Evolutionary conservation across 2,329 filamentous ascomycete genomes (phyloP).

Genomic region (Neofusicoccum ribis): DNA sequence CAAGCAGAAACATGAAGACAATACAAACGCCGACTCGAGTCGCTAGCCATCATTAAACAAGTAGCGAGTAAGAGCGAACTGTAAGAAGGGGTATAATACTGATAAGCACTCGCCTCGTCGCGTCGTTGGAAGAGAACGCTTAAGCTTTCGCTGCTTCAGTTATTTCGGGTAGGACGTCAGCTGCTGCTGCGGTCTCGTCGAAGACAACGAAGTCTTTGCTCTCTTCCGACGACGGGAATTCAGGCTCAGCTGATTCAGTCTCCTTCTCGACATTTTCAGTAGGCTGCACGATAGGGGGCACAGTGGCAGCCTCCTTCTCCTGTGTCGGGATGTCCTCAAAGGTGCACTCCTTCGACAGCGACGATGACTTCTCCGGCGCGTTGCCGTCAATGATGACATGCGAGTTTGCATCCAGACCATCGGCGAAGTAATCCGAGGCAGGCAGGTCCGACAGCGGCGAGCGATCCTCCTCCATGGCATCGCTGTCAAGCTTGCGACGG

Average conservation of each 20-base stretch:
- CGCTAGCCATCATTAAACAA: neutral
- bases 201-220: conserved; percentile 2
- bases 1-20: neutral
- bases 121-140: neutral
- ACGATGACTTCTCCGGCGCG: conserved; percentile 35
- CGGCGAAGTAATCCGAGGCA: conserved; percentile 40
- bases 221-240: neutral
- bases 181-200: conserved; percentile 5
- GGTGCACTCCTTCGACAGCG: conserved; percentile 37
- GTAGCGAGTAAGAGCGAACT: neutral
- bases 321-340: conserved; percentile 21
- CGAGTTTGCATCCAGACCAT: conserved; percentile 36
- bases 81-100: conserved; percentile 20
- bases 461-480: conserved; percentile 44
- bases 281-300: no score
- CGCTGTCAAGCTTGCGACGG: conserved; percentile 30
- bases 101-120: conserved; percentile 9
- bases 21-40: neutral
- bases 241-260: neutral
- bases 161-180: neutral
- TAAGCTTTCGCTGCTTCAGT: neutral
- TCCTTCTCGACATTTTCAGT: neutral
- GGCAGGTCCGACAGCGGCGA: conserved; percentile 38
- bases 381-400: conserved; percentile 38
- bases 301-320: neutral